phyloP scores from a whole-genome alignment of 129 eudicot species.

The Artemisia argyi region DNA sequence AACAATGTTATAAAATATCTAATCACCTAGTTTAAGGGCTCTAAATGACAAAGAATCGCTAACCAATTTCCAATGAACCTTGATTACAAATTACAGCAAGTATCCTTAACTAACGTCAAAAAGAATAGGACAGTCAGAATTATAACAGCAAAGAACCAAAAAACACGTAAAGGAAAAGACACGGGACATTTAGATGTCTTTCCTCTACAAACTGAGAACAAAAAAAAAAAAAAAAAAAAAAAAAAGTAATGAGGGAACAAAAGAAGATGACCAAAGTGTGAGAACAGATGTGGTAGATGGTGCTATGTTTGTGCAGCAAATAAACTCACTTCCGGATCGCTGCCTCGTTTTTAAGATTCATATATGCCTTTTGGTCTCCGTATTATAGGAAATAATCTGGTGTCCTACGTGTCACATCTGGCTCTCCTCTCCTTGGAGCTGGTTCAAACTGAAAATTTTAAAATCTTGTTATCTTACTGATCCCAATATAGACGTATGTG shows the following conservation, averaged over 20 bases:
- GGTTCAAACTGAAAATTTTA: conserved; percentile 71
- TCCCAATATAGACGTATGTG: not conserved
- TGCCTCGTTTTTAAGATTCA: conserved; percentile 19
- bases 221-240: not conserved
- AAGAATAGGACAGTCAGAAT: conserved; percentile 1
- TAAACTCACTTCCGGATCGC: not conserved
- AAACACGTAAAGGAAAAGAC: conserved; percentile 29
- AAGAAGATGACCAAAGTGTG: conserved; percentile 6
- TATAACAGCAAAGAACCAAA: conserved; percentile 24
- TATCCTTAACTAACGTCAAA: conserved; percentile 23
- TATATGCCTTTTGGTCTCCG: conserved; percentile 16
- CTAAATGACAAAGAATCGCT: not conserved
- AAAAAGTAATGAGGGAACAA: not conserved
- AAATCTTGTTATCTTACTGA: not conserved
- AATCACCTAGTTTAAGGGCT: not conserved
- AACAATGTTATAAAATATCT: not conserved
- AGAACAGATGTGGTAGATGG: conserved; percentile 9
- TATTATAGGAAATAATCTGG: conserved; percentile 72
- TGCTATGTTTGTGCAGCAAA: conserved; percentile 29
- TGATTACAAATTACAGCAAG: conserved; percentile 26
- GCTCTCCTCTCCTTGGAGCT: conserved; percentile 89
- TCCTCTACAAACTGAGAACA: conserved; percentile 28
- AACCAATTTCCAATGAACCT: conserved; percentile 3
- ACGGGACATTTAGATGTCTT: conserved; percentile 27
- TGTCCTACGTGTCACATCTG: conserved; percentile 82